phyloP scores from a whole-genome alignment of 805 yeast genomes.

The Saturnispora serradocipensis region DNA sequence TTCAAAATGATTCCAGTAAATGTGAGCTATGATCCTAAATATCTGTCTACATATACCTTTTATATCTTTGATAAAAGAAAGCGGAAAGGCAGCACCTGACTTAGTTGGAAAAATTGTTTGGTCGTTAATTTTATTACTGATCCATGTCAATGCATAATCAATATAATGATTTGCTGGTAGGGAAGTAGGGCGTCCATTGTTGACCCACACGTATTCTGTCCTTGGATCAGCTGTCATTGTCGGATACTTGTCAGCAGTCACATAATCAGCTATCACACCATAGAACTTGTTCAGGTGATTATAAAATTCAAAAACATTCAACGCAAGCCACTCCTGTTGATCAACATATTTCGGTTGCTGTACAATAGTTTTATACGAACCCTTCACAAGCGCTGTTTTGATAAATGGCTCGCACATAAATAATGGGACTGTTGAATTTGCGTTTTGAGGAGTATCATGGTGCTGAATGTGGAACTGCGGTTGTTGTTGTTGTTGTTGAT shows the following conservation, averaged over 20 bases:
- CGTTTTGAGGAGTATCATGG: constrained; percentile 13
- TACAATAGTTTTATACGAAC: constrained; percentile 92
- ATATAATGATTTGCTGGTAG: constrained; percentile 91
- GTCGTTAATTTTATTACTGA: constrained; percentile 78
- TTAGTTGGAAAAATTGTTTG: constrained; percentile 88
- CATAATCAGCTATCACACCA: constrained; percentile 83
- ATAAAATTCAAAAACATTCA: constrained; percentile 83
- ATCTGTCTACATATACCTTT: constrained; percentile 84
- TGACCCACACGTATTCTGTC: constrained; percentile 83
- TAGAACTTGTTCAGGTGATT: constrained; percentile 80
- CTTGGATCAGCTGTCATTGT: constrained; percentile 95
- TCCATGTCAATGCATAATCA: constrained; percentile 87
- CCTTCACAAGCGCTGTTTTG: constrained; percentile 89
- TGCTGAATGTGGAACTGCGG: constrained; percentile 18
- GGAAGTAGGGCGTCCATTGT: constrained; percentile 60
- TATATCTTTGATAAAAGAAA: constrained; percentile 69
- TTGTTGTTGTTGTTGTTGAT: constrained; percentile 10
- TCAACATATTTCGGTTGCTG: constrained; percentile 94
- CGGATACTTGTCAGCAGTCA: constrained; percentile 82
- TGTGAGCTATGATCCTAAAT: constrained; percentile 92
- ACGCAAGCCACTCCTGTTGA: constrained; percentile 90
- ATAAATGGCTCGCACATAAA: constrained; percentile 90
- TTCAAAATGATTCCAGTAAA: constrained; percentile 91
- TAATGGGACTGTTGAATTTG: constrained; percentile 37
- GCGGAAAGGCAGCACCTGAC: constrained; percentile 83